Conservation (phyloP, 345 rosid genomes). For the Populus tremula region DNA sequence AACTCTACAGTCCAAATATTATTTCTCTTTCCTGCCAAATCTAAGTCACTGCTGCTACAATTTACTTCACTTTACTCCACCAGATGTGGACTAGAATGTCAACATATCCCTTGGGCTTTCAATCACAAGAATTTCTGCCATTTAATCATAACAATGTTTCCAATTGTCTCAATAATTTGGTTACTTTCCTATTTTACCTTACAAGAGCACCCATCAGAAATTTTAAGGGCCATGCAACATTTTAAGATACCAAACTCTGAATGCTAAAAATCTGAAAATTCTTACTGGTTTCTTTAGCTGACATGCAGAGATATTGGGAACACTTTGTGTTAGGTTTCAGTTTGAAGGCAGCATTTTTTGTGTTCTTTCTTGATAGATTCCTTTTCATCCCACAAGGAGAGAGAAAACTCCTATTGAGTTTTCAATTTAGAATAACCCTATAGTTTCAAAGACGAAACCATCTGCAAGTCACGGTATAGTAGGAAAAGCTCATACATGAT, state of each 20-base stretch:
- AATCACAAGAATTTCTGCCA: neutral
- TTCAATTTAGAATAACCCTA: neutral
- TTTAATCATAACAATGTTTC: neutral
- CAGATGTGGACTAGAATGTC: neutral
- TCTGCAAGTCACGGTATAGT: neutral
- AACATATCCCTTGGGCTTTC: neutral
- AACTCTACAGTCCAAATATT: neutral
- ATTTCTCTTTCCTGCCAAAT: neutral
- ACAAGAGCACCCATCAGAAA: neutral
- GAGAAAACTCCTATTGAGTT: neutral
- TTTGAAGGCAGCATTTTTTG: neutral
- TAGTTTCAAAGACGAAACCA: neutral
- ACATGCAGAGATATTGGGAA: neutral
- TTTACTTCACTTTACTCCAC: neutral
- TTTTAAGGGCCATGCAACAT: neutral
- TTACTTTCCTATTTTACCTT: conserved; percentile 5
- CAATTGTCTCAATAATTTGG: neutral
- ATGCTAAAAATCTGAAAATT: neutral
- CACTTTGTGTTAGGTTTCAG: neutral
- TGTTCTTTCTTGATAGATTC: neutral
- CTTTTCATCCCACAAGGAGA: neutral
- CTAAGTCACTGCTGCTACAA: neutral
- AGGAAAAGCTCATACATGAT: neutral
- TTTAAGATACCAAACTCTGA: neutral
- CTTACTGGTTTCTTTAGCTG: neutral